Conservation (phyloP, 2,329 filamentous ascomycete species). For the Alternaria novae-zelandiae region DNA sequence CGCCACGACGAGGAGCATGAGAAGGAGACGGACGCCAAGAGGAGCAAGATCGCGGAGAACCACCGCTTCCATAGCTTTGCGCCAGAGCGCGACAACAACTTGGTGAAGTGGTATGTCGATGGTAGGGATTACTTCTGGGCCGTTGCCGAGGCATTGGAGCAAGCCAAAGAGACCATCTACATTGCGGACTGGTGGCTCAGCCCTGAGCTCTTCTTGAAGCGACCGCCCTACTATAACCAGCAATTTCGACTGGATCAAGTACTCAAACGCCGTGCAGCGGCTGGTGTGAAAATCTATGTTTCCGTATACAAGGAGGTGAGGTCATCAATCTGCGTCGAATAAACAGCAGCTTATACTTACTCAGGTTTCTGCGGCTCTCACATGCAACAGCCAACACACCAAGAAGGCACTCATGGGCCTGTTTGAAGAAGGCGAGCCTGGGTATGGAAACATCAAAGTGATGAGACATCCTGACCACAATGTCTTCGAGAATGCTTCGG, state of each 20-base stretch:
- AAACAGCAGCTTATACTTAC: constrained; percentile 5
- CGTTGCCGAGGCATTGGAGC: constrained; percentile 86
- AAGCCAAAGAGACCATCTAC: constrained; percentile 91
- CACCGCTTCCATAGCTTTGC: constrained; percentile 92
- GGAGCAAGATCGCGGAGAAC: constrained; percentile 71
- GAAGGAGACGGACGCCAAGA: constrained; percentile 79
- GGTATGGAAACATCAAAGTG: constrained; percentile 85
- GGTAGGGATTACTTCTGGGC: constrained; percentile 94
- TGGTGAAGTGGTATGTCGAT: constrained; percentile 97
- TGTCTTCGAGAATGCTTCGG: constrained; percentile 87
- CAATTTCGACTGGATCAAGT: constrained; percentile 87
- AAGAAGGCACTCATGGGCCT: constrained; percentile 84
- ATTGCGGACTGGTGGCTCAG: constrained; percentile 98
- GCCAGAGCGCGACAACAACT: constrained; percentile 82
- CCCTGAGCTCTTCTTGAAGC: constrained; percentile 82
- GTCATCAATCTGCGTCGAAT: background rate
- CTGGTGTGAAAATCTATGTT: constrained; percentile 92
- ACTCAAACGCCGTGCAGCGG: constrained; percentile 86
- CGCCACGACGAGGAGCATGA: constrained; percentile 95
- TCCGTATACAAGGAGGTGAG: constrained; percentile 85
- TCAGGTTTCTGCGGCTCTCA: constrained; percentile 61
- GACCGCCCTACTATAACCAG: constrained; percentile 81
- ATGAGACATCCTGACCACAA: constrained; percentile 97
- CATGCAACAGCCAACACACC: constrained; percentile 91
- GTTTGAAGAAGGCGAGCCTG: constrained; percentile 80